These are phyloP conservation scores for Perkinsus olseni DNA, from an alignment of 169 alveolate genomes.

Conservation along the genomic window DNA sequence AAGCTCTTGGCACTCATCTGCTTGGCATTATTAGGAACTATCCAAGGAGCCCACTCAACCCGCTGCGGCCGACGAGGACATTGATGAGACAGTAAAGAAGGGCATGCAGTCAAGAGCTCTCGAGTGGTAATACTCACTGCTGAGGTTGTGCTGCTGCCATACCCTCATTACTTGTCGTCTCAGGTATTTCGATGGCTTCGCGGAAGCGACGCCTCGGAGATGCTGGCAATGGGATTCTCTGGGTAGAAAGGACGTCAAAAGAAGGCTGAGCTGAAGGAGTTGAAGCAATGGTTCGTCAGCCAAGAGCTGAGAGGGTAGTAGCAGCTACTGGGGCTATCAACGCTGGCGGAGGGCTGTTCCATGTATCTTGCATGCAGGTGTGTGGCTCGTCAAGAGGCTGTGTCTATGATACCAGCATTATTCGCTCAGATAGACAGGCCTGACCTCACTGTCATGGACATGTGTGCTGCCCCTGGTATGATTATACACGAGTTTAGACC, in stretches of 20 bases:
- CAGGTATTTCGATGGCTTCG: neutral
- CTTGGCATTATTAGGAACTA: neutral
- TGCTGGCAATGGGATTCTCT: neutral
- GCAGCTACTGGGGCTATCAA: neutral
- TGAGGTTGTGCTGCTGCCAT: neutral
- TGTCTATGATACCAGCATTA: conserved; percentile 8
- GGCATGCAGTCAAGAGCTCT: neutral
- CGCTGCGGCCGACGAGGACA: neutral
- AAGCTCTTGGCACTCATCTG: neutral
- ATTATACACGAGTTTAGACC: conserved; percentile 11
- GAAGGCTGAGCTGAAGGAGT: neutral
- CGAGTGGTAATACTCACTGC: neutral
- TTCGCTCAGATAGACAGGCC: neutral
- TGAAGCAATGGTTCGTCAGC: neutral
- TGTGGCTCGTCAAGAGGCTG: conserved; percentile 11
- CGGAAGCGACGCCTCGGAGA: neutral
- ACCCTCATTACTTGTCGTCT: too few species aligned
- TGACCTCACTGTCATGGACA: conserved; percentile 50
- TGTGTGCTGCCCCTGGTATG: conserved; percentile 88
- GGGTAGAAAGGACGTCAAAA: neutral
- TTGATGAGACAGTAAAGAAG: neutral
- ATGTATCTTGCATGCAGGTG: neutral
- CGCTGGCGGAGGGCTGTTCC: neutral
- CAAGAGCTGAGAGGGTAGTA: neutral
- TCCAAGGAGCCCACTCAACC: neutral